Evolutionary conservation across 2,329 filamentous ascomycete genomes (phyloP).

Genomic region (Pseudopithomyces maydicus): DNA sequence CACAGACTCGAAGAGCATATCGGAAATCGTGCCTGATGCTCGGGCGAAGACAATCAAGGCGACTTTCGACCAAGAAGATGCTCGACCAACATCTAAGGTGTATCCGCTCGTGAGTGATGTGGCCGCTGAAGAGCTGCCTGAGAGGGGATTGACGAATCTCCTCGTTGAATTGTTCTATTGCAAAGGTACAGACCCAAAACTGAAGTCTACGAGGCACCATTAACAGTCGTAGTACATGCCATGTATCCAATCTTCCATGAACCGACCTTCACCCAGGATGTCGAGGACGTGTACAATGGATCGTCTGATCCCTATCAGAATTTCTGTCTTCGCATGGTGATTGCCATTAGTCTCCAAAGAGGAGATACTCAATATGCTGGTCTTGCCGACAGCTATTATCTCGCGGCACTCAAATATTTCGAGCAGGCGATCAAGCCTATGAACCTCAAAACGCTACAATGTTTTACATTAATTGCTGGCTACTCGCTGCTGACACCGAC

Average conservation of each 20-base stretch:
- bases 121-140: constrained; percentile 77
- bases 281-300: constrained; percentile 80
- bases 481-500: constrained; percentile 94
- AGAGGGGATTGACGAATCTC: constrained; percentile 72
- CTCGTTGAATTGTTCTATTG: constrained; percentile 85
- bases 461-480: constrained; percentile 82
- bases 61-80: constrained; percentile 68
- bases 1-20: constrained; percentile 87
- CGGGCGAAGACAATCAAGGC: constrained; percentile 70
- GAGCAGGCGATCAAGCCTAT: constrained; percentile 85
- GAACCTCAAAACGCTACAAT: constrained; percentile 88
- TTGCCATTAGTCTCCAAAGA: constrained; percentile 94
- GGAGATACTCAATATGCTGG: constrained; percentile 89
- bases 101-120: constrained; percentile 89
- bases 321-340: constrained; percentile 87
- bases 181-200: constrained; percentile 64
- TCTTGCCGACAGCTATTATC: constrained; percentile 91
- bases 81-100: constrained; percentile 73
- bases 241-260: constrained; percentile 90
- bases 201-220: constrained; percentile 1
- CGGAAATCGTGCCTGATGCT: constrained; percentile 84
- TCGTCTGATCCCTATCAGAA: constrained; percentile 81
- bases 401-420: constrained; percentile 83
- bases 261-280: constrained; percentile 72
- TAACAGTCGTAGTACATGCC: constrained; percentile 70